phyloP scores from a whole-genome alignment of 2,329 filamentous ascomycete species.

The Claviceps fusiformis region DNA sequence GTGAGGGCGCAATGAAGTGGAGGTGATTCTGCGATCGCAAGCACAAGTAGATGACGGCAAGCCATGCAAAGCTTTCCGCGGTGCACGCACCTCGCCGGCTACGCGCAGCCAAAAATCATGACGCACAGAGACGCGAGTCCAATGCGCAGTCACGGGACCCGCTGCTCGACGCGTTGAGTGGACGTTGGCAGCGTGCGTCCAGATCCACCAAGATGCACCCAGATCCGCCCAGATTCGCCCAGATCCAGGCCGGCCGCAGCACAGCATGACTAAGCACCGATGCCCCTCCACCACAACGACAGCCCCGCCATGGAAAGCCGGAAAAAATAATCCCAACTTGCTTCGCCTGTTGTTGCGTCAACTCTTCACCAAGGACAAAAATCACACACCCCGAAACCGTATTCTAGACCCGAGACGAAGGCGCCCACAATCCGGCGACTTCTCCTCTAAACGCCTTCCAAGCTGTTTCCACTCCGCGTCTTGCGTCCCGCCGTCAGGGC shows the following conservation, averaged over 20 bases:
- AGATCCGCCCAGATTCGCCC: no score
- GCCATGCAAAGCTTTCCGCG: no score
- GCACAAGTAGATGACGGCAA: neutral
- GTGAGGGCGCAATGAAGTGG: constrained; percentile 1
- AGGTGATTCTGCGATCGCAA: neutral
- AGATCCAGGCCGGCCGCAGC: no score
- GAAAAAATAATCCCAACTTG: neutral
- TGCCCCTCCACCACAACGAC: neutral
- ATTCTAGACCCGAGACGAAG: constrained; percentile 5
- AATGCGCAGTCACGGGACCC: constrained; percentile 20
- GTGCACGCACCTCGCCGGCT: neutral
- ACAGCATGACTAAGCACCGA: constrained; percentile 2
- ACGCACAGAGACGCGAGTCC: constrained; percentile 20
- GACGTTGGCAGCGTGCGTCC: neutral
- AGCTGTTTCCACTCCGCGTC: constrained; percentile 31
- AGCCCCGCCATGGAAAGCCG: neutral
- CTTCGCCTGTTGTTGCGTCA: neutral
- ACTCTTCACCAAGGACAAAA: neutral
- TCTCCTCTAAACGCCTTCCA: constrained; percentile 10
- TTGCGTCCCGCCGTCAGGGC: constrained; percentile 19
- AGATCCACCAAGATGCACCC: neutral
- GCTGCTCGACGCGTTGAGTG: constrained; percentile 4
- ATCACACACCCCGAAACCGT: neutral
- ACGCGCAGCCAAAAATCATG: constrained; percentile 12
- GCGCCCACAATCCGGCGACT: neutral